Conservation (phyloP, 768 basidiomycete genomes). For the Rossbeevera mucosa region DNA sequence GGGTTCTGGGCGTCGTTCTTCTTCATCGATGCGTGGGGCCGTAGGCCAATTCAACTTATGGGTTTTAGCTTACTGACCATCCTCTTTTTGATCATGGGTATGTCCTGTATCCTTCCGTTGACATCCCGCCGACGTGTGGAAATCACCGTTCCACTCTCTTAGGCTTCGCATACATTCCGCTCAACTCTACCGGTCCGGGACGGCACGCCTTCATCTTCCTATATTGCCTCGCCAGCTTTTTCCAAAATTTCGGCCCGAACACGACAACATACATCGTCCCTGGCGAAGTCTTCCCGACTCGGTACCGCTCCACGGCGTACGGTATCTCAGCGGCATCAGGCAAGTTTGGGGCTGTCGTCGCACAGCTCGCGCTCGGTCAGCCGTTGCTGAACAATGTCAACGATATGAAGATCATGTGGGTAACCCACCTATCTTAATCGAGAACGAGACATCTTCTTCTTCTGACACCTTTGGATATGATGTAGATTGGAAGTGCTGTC, state of each 20-base stretch:
- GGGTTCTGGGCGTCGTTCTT: conserved; percentile 67
- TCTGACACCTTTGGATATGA: background rate
- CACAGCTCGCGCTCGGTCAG: conserved; percentile 70
- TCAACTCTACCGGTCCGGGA: conserved; percentile 45
- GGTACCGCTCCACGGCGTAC: conserved; percentile 68
- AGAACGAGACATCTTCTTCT: no score
- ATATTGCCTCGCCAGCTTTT: conserved; percentile 16
- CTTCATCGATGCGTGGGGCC: conserved; percentile 65
- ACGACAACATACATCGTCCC: conserved; percentile 74
- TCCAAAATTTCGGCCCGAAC: conserved; percentile 27
- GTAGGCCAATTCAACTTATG: conserved; percentile 72
- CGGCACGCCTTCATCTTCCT: conserved; percentile 48
- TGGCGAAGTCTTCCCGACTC: conserved; percentile 74
- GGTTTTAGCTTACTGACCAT: conserved; percentile 64
- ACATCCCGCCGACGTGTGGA: background rate
- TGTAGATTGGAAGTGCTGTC: conserved; percentile 70
- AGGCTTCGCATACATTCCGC: background rate
- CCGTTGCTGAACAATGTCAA: conserved; percentile 49
- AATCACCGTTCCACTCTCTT: background rate
- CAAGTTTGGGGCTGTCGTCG: conserved; percentile 71
- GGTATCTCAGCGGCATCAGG: conserved; percentile 74
- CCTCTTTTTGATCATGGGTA: conserved; percentile 67
- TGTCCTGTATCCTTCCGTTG: conserved; percentile 13
- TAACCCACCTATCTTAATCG: background rate
- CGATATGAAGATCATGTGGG: conserved; percentile 66